These are phyloP conservation scores for Aphanomyces stellatus DNA, from an alignment of 352 stramenopile genomes.

Conservation along the genomic window DNA sequence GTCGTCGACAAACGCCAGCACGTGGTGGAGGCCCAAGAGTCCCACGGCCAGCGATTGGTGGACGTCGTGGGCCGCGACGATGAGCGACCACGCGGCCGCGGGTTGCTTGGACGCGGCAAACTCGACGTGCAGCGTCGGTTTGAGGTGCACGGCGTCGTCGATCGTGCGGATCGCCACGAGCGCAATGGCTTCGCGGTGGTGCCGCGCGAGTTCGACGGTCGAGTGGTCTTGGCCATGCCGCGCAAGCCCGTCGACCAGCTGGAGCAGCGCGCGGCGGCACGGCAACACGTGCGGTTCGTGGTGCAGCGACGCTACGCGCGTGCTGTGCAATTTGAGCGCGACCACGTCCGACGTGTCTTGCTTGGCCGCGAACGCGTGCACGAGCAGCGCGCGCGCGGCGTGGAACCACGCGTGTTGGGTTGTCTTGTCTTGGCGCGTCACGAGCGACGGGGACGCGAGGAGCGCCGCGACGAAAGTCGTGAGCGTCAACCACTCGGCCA, in stretches of 20 bases:
- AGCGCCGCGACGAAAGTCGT: neutral
- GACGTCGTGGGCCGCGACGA: constrained; percentile 35
- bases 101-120: constrained; percentile 35
- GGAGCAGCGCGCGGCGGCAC: constrained; percentile 36
- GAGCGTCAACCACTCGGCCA: neutral
- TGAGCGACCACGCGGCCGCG: constrained; percentile 40
- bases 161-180: constrained; percentile 44
- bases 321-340: constrained; percentile 44
- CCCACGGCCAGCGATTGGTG: constrained; percentile 36
- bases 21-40: constrained; percentile 29
- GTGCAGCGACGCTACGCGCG: constrained; percentile 24
- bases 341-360: constrained; percentile 40
- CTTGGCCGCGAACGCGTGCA: constrained; percentile 52
- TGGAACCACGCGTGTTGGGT: neutral
- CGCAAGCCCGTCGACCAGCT: constrained; percentile 38
- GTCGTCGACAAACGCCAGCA: constrained; percentile 54
- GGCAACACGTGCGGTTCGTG: constrained; percentile 32
- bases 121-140: constrained; percentile 39
- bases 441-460: neutral
- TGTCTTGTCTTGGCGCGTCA: neutral
- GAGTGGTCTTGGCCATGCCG: constrained; percentile 28
- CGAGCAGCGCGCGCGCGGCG: constrained; percentile 28
- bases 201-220: constrained; percentile 39
- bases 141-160: constrained; percentile 42
- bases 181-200: constrained; percentile 59